Evolutionary conservation across 768 basidiomycete species (phyloP).

Genomic region (Neoboletus subvelutipes): DNA sequence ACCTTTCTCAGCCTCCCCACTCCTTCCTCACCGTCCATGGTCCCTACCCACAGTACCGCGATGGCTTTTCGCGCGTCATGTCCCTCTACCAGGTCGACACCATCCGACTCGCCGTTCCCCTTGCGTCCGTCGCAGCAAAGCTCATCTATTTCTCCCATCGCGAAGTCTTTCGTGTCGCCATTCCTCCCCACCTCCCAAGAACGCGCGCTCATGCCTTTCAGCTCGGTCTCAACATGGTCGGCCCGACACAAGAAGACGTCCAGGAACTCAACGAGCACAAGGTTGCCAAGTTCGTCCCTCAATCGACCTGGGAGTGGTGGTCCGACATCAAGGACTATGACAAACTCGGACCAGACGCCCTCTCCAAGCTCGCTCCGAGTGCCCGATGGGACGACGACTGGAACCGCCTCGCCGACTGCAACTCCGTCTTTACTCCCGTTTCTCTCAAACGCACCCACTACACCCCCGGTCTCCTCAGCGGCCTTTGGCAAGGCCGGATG

Average conservation of each 20-base stretch:
- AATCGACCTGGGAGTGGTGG: conserved; percentile 24
- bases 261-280: conserved; percentile 51
- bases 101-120: conserved; percentile 37
- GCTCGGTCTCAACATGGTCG: conserved; percentile 26
- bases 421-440: conserved; percentile 32
- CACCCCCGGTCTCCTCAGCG: conserved; percentile 50
- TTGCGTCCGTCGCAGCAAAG: conserved; percentile 56
- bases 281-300: conserved; percentile 32
- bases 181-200: conserved; percentile 39
- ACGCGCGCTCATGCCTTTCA: conserved; percentile 33
- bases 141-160: conserved; percentile 61
- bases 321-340: conserved; percentile 16
- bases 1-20: conserved; percentile 18
- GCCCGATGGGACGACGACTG: conserved; percentile 56
- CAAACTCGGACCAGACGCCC: conserved; percentile 23
- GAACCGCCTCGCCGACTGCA: conserved; percentile 51
- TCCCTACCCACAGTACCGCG: conserved; percentile 46
- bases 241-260: conserved; percentile 60
- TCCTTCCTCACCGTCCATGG: conserved; percentile 43
- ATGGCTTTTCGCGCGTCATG: conserved; percentile 32
- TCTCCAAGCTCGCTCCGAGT: conserved; percentile 37
- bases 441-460: conserved; percentile 39
- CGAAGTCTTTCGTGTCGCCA: conserved; percentile 45
- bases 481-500: conserved; percentile 64
- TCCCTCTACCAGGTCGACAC: conserved; percentile 33